Evolutionary conservation across 306 rosid genomes (phyloP), one percentile per base, ranked within the genome.

Genomic region (Astragalus membranaceus): DNA sequence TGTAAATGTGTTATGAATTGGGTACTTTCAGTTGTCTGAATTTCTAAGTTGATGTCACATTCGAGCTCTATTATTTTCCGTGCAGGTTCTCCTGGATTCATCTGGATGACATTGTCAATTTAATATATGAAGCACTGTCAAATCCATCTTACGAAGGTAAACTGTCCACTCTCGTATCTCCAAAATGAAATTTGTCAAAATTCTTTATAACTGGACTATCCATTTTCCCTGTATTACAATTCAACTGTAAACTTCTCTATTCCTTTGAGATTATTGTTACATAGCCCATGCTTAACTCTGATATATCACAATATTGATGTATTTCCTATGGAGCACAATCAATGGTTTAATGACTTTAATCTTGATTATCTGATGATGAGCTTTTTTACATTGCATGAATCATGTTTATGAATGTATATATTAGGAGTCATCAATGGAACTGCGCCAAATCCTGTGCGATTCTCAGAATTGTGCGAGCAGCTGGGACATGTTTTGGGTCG

Each of bases 11-110:
- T 54, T 33, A 26, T 70, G 32, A 44, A 10, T 49, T 57, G 75
- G n/a, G n/a, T n/a, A 17, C 17, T 58, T 60, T 14, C 26, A 39
- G 43, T 30, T 44, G 16, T 44, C 33, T 41, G 60, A 46, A 39
- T n/a, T 67, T 70, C 33, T 37, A 13, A 54, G 41, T 60, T 30
- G 55, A 29, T 41, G 67, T 26, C 42, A 42, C 51, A 13, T 13
- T 76, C 70, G 47, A 60, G 36, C 60, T 47, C 10, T 7, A 56
- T 59, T n/a, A 1, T 11, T 20, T 20, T 44, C 33, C 2, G 3
- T 46, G 66, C 80, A 94, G 99, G 97, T 91, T 91, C 82, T 94
- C 99, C 14, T 94, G 97, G 99, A 94, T 94, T 91, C 99, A 91
- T 80, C 75, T 88, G 81, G 99, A 94, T 50, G 97, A 94, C 88